phyloP scores from a whole-genome alignment of 2,329 filamentous ascomycete genomes.

The Aplosporella prunicola region DNA sequence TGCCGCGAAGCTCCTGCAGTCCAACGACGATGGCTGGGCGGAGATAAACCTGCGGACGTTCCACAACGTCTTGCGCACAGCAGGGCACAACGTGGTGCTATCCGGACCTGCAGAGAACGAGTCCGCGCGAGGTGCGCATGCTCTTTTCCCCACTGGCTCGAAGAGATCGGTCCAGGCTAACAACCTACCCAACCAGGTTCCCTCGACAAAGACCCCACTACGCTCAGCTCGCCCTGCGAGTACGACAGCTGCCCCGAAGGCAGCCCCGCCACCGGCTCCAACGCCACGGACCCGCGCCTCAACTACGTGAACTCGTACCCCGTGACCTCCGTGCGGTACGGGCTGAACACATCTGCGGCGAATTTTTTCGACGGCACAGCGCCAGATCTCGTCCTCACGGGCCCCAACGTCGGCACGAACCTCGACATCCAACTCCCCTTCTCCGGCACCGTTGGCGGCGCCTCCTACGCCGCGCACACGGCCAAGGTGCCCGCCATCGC shows the following conservation, averaged over 20 bases:
- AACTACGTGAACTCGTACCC: slow-evolving; percentile 68
- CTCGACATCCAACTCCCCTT: slow-evolving; percentile 47
- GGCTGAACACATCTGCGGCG: slow-evolving; percentile 48
- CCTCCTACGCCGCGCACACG: slow-evolving; percentile 47
- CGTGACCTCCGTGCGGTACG: slow-evolving; percentile 54
- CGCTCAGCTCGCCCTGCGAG: slow-evolving; percentile 44
- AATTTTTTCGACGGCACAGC: slow-evolving; percentile 42
- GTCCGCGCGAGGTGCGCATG: slow-evolving; percentile 47
- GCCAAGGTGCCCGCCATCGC: slow-evolving; percentile 55
- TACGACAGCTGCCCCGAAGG: slow-evolving; percentile 52
- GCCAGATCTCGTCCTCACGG: slow-evolving; percentile 56
- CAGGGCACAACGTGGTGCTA: slow-evolving; percentile 53
- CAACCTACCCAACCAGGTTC: slow-evolving; percentile 40
- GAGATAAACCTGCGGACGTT: slow-evolving; percentile 56
- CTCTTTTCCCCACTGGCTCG: background rate
- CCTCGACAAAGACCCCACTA: slow-evolving; percentile 37
- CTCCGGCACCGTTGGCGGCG: slow-evolving; percentile 60
- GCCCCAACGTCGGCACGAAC: slow-evolving; percentile 55
- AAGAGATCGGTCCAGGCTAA: background rate
- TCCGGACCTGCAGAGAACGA: slow-evolving; percentile 58
- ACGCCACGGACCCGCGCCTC: slow-evolving; percentile 47
- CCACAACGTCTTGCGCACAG: slow-evolving; percentile 45
- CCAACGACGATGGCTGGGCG: slow-evolving; percentile 67
- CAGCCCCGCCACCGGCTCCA: slow-evolving; percentile 48
- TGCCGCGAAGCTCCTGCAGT: slow-evolving; percentile 48